Evolutionary conservation across 805 yeast genomes (phyloP).

Genomic region (Cyberlindnera mississippiensis): DNA sequence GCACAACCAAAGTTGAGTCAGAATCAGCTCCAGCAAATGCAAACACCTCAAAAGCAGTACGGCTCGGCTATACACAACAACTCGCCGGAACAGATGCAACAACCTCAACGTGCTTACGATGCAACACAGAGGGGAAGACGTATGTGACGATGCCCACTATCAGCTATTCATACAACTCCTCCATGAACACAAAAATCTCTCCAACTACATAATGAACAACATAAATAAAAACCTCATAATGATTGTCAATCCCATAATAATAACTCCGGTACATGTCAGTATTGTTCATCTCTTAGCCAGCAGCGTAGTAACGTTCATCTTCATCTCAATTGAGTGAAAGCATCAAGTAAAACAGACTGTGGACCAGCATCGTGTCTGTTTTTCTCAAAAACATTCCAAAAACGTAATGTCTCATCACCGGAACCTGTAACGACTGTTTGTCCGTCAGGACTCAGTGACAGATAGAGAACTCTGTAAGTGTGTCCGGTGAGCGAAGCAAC

Average conservation of each 20-base stretch:
- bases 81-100: not conserved
- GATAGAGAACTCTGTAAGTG: constrained; percentile 83
- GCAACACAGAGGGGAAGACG: not conserved
- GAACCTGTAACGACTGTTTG: constrained; percentile 97
- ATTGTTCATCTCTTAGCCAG: too few relatives aligned
- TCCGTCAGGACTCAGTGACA: constrained; percentile 92
- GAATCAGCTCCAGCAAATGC: not conserved
- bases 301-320: not conserved
- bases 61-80: not conserved
- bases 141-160: too few relatives aligned
- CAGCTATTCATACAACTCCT: not conserved
- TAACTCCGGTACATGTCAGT: too few relatives aligned
- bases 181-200: too few relatives aligned
- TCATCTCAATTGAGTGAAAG: constrained; percentile 68
- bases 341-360: constrained; percentile 63
- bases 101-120: not conserved
- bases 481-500: constrained; percentile 93
- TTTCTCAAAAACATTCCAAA: constrained; percentile 93
- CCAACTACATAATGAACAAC: too few relatives aligned
- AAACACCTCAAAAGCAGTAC: not conserved
- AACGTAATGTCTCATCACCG: constrained; percentile 93
- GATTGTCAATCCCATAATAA: not conserved
- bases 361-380: constrained; percentile 54
- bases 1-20: too few relatives aligned
- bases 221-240: not conserved